Percentiles rank a stretch among this genome's conserved stretches.
Evolutionary conservation across 805 yeast species (phyloP).

Genomic region (Saturnispora dispora): DNA sequence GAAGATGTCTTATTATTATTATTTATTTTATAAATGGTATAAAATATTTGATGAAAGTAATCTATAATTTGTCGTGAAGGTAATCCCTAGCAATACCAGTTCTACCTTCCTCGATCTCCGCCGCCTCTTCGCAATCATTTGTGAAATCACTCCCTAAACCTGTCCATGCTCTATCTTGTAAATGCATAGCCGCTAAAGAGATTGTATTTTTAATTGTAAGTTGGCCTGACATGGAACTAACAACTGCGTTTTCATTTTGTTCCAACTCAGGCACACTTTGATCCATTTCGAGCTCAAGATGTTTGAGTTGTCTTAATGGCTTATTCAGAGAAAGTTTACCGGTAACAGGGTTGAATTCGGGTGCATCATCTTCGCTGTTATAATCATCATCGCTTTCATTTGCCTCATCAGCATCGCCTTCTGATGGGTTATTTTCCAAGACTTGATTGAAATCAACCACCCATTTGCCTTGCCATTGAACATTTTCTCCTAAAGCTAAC

Average conservation of each 20-base stretch:
- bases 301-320: conserved; percentile 63
- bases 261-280: conserved; percentile 8
- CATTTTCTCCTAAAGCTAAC: conserved; percentile 65
- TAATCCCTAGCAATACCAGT: conserved; percentile 90
- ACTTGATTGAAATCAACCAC: conserved; percentile 62
- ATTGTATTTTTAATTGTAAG: conserved; percentile 68
- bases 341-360: conserved; percentile 82
- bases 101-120: conserved; percentile 72
- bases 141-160: conserved; percentile 84
- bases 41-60: not conserved
- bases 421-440: conserved; percentile 31
- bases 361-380: conserved; percentile 48
- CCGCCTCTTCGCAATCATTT: conserved; percentile 45
- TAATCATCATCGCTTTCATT: conserved; percentile 11
- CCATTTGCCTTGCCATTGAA: conserved; percentile 94
- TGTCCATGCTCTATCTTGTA: conserved; percentile 71
- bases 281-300: conserved; percentile 49
- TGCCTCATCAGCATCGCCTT: conserved; percentile 21
- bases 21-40: not conserved
- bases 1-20: not conserved
- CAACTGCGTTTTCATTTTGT: conserved; percentile 29
- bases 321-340: conserved; percentile 65
- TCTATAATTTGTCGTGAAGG: conserved; percentile 9
- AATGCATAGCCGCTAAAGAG: conserved; percentile 75
- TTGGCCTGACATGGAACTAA: conserved; percentile 46